These are phyloP conservation scores for Lentinula novae-zelandiae DNA, from an alignment of 1,284 basidiomycete genomes.

Conservation along the genomic window DNA sequence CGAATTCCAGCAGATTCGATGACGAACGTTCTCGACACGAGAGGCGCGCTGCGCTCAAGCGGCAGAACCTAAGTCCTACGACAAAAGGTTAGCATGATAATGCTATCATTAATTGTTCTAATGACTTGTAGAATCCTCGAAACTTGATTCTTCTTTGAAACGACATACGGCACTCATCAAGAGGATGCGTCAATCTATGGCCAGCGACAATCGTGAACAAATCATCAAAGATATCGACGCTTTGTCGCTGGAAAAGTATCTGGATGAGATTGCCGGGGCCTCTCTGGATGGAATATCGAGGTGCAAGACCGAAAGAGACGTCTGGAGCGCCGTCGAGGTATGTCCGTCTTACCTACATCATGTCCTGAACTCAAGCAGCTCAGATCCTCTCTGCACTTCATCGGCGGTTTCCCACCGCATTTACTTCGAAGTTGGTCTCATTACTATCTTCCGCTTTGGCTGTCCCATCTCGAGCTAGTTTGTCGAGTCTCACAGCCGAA, in stretches of 20 bases:
- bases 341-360: constrained; percentile 20
- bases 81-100: constrained; percentile 38
- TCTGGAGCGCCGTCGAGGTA: constrained; percentile 91
- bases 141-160: constrained; percentile 89
- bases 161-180: constrained; percentile 93
- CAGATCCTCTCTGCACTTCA: constrained; percentile 90
- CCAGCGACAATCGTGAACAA: constrained; percentile 76
- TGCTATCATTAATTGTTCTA: too few species aligned
- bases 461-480: constrained; percentile 54
- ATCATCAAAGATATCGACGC: constrained; percentile 89
- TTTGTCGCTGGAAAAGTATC: constrained; percentile 91
- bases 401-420: constrained; percentile 78
- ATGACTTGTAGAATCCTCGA: constrained; percentile 46
- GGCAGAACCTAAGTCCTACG: constrained; percentile 44
- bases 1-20: constrained; percentile 37
- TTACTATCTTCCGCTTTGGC: constrained; percentile 66
- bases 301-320: constrained; percentile 87
- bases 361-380: constrained; percentile 7
- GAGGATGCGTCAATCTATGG: constrained; percentile 79
- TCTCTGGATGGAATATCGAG: constrained; percentile 81
- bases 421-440: constrained; percentile 71
- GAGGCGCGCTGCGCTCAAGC: constrained; percentile 55
- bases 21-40: constrained; percentile 58
- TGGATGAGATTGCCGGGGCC: constrained; percentile 91
- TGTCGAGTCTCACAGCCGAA: constrained; percentile 64